These are phyloP conservation scores for Pleoardoris graminearum DNA, from an alignment of 2,329 filamentous ascomycete species.

Conservation along the genomic window DNA sequence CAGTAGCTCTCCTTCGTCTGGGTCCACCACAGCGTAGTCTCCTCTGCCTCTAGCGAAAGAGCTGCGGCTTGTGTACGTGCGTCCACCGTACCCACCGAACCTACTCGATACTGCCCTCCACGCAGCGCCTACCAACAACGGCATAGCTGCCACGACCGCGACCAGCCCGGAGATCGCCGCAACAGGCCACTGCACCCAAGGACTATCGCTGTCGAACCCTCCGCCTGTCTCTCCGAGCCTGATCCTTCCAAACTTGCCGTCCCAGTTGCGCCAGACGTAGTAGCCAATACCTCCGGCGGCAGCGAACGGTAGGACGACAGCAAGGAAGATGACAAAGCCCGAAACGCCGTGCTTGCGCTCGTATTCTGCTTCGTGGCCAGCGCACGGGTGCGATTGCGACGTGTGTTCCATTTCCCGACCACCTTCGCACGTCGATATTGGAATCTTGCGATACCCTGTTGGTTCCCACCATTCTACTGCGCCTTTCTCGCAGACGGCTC, in stretches of 20 bases:
- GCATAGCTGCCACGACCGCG: constrained; percentile 57
- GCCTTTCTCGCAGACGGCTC: constrained; percentile 64
- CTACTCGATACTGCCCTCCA: constrained; percentile 65
- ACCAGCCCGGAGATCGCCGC: constrained; percentile 58
- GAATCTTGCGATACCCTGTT: constrained; percentile 87
- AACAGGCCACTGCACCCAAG: constrained; percentile 77
- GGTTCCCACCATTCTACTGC: constrained; percentile 81
- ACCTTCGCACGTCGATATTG: constrained; percentile 81
- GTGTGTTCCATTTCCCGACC: constrained; percentile 75
- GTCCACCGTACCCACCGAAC: constrained; percentile 58
- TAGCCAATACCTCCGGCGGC: constrained; percentile 75
- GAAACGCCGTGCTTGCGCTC: constrained; percentile 70
- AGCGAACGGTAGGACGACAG: constrained; percentile 74
- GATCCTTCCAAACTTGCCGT: constrained; percentile 85
- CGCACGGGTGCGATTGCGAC: constrained; percentile 65
- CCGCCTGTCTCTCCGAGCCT: constrained; percentile 70
- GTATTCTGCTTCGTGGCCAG: constrained; percentile 81
- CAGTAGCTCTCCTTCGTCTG: constrained; percentile 91
- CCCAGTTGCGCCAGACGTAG: constrained; percentile 84
- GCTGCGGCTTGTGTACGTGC: constrained; percentile 83
- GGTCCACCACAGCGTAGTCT: constrained; percentile 87
- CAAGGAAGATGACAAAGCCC: constrained; percentile 80
- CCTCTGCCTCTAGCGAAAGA: constrained; percentile 84
- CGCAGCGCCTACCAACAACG: constrained; percentile 71
- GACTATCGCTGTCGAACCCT: constrained; percentile 65